Evolutionary conservation across 306 rosid species (phyloP), one percentile per base, ranked within the genome.

Genomic region (Quercus ilex): DNA sequence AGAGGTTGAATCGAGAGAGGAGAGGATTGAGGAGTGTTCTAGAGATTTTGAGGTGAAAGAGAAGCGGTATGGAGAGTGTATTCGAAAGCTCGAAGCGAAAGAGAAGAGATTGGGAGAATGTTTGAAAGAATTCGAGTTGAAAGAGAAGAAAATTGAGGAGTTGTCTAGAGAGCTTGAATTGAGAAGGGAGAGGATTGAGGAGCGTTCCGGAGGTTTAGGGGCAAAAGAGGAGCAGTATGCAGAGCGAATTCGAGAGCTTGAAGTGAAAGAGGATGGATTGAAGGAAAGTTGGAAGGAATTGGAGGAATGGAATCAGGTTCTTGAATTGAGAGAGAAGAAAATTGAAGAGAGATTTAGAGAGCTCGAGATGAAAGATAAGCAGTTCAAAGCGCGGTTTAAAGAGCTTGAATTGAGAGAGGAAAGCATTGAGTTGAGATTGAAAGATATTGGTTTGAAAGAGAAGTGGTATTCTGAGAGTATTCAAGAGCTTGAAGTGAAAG

Each of bases 141-240:
- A 81, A 1, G 80, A 86, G 19, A 67, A 5, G 20, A 62, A 25
- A 35, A 55, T 74, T 2, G 73, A 80, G 56, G 64, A 71, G 80
- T 53, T 33, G 12, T 55, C 84, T 69, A 71, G 43, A 77, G 84
- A 86, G 77, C 85, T 86, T 71, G 85, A 5, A 71, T 88, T n/a
- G 52, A 56, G 0, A 69, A 69, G 35, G 35, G 35, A 30, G 31
- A 30, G 31, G 31, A 3, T 30, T 30, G 31, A 30, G 31, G 31
- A 30, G 31, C 4, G 31, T 30, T 30, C 4, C 4, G 31, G 31
- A 30, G 31, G 4, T 30, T 30, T 30, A 30, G 31, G 31, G 31
- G 31, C 31, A 4, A 30, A 30, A 30, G 31, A 30, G 31, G 31
- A 31, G 35, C 35, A 31, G 10, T 14, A 23, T 8, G 77, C 76